A percentile compares a stretch with the other conserved stretches of the same genome.
Evolutionary conservation across 805 yeast species (phyloP).

Genomic region (Lachancea sp.): DNA sequence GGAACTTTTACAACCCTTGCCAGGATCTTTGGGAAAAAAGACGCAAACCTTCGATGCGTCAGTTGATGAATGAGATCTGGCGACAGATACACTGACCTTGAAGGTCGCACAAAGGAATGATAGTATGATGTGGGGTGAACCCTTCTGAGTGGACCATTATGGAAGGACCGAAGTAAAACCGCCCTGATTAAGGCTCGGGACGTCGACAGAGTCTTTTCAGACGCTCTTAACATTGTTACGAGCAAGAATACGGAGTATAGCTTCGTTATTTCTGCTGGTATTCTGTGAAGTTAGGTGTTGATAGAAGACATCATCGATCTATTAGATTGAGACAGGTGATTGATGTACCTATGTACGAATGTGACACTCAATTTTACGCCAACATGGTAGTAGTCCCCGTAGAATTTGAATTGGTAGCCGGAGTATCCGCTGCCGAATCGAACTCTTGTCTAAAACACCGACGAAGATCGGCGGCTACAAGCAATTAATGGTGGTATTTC

Average conservation of each 20-base stretch:
- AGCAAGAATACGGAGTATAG: too few relatives aligned
- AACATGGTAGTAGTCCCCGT: too few relatives aligned
- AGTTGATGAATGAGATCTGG: slow-evolving; percentile 13
- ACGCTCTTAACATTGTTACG: background rate
- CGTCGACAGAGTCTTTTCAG: background rate
- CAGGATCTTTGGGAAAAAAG: slow-evolving; percentile 46
- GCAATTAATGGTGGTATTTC: too few relatives aligned
- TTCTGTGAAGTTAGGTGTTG: too few relatives aligned
- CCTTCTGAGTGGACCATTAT: slow-evolving; percentile 7
- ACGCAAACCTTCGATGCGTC: slow-evolving; percentile 23
- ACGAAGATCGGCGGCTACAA: too few relatives aligned
- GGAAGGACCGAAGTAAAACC: slow-evolving; percentile 1
- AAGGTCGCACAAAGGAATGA: slow-evolving; percentile 22
- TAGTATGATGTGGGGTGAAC: slow-evolving; percentile 13
- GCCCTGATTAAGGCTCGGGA: background rate
- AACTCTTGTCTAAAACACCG: too few relatives aligned
- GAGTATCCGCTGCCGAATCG: too few relatives aligned
- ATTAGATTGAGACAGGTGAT: too few relatives aligned
- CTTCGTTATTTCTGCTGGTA: too few relatives aligned
- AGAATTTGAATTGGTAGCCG: too few relatives aligned
- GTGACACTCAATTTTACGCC: too few relatives aligned
- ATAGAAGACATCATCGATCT: too few relatives aligned
- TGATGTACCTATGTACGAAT: background rate
- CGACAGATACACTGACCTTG: slow-evolving; percentile 15
- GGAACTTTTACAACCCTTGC: slow-evolving; percentile 58